These are phyloP conservation scores for Paraphoma sp. DNA, from an alignment of 2,329 filamentous ascomycete genomes.

Conservation along the genomic window DNA sequence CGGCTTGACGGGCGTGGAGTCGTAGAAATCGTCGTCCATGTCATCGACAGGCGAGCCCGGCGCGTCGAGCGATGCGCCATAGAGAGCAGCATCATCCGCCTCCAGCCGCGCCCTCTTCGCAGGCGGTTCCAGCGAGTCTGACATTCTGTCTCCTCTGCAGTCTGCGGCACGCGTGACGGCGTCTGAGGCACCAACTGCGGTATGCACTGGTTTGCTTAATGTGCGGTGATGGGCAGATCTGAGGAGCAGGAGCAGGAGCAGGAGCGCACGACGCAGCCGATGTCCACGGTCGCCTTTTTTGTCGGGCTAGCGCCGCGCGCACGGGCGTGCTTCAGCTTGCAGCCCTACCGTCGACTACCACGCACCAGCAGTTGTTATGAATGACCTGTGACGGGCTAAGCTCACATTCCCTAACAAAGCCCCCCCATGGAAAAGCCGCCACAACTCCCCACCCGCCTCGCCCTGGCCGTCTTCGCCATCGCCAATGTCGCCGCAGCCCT, in stretches of 20 bases:
- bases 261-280: conserved; percentile 16
- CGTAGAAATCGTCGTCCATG: conserved; percentile 49
- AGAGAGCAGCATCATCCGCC: conserved; percentile 47
- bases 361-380: no score
- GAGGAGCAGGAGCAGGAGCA: neutral
- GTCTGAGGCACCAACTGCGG: conserved; percentile 34
- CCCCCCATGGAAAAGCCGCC: conserved; percentile 38
- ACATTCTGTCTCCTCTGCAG: conserved; percentile 39
- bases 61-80: conserved; percentile 45
- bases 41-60: conserved; percentile 49
- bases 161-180: conserved; percentile 33
- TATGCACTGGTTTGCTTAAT: conserved; percentile 25
- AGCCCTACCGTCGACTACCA: conserved; percentile 23
- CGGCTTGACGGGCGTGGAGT: conserved; percentile 39
- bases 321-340: conserved; percentile 27
- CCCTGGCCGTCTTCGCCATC: conserved; percentile 80
- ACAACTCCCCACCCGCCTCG: conserved; percentile 70
- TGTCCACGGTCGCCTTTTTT: conserved; percentile 28
- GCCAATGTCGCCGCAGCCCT: conserved; percentile 78
- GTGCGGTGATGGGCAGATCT: conserved; percentile 30
- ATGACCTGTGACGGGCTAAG: no score
- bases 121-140: conserved; percentile 47
- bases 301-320: conserved; percentile 21
- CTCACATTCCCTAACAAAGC: conserved; percentile 1
- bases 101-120: conserved; percentile 51